These are phyloP conservation scores for Mycosphaerella sp. DNA, from an alignment of 2,329 filamentous ascomycete genomes.

Conservation along the genomic window DNA sequence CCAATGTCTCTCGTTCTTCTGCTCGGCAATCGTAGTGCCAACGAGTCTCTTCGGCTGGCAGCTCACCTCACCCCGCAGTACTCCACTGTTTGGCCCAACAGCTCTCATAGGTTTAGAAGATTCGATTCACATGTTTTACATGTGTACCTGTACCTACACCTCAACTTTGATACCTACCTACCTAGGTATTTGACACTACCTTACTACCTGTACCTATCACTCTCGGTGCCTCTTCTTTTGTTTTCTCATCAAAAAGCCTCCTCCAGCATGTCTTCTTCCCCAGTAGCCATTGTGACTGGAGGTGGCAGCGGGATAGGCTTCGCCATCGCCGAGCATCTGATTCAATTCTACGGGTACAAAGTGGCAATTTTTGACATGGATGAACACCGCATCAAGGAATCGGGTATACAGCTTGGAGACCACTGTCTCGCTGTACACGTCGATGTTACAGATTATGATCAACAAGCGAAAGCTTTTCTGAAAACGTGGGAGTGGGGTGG, in stretches of 20 bases:
- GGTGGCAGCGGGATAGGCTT: conserved; percentile 23
- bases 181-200: too few species aligned
- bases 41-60: background rate
- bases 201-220: background rate
- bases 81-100: background rate
- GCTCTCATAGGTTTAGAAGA: background rate
- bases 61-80: background rate
- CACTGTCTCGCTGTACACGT: conserved; percentile 19
- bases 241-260: background rate
- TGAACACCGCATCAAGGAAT: conserved; percentile 13
- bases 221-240: background rate
- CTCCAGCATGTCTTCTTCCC: conserved; percentile 11
- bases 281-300: conserved; percentile 21
- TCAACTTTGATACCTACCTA: too few species aligned
- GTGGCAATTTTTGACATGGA: conserved; percentile 21
- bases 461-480: conserved; percentile 37
- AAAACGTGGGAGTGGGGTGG: conserved; percentile 38
- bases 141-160: too few species aligned
- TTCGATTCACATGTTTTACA: background rate
- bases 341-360: conserved; percentile 18
- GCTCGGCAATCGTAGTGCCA: background rate
- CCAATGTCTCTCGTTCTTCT: too few species aligned
- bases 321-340: conserved; percentile 23
- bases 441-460: conserved; percentile 38
- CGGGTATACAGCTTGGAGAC: conserved; percentile 14